Evolutionary conservation across 805 yeast species (phyloP).

Genomic region (Zygoascus tannicola): DNA sequence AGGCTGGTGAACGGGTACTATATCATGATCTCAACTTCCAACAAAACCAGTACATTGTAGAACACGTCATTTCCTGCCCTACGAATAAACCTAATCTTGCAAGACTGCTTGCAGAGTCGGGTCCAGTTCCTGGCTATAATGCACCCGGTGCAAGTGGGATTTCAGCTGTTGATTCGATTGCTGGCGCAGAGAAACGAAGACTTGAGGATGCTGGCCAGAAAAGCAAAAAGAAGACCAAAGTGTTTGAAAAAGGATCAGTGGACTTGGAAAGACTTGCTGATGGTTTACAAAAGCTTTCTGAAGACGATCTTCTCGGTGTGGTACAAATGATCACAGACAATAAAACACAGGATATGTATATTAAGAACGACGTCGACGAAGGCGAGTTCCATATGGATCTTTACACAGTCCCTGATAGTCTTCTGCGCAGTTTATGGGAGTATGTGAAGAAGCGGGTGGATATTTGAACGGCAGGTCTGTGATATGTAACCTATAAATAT

Average conservation of each 20-base stretch:
- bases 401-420: conserved; percentile 82
- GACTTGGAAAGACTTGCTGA: conserved; percentile 88
- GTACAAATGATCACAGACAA: conserved; percentile 98
- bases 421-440: conserved; percentile 90
- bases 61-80: conserved; percentile 71
- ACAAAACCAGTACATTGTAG: conserved; percentile 65
- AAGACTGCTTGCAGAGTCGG: conserved; percentile 67
- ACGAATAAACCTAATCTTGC: conserved; percentile 63
- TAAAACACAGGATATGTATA: conserved; percentile 88
- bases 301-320: conserved; percentile 87
- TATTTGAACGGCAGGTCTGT: too few species aligned
- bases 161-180: conserved; percentile 2
- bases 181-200: conserved; percentile 31
- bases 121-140: conserved; percentile 57
- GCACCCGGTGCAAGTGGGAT: conserved; percentile 20
- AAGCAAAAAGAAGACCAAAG: conserved; percentile 29
- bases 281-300: conserved; percentile 76
- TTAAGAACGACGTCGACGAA: conserved; percentile 89
- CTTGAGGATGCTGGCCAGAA: conserved; percentile 24
- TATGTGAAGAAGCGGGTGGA: conserved; percentile 64
- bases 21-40: conserved; percentile 84
- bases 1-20: conserved; percentile 79
- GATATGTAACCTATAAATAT: background rate
- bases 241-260: conserved; percentile 45
- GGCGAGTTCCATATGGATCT: conserved; percentile 97